Evolutionary conservation across 2,329 filamentous ascomycete genomes (phyloP).

Genomic region (Amauroascus verrucosus): DNA sequence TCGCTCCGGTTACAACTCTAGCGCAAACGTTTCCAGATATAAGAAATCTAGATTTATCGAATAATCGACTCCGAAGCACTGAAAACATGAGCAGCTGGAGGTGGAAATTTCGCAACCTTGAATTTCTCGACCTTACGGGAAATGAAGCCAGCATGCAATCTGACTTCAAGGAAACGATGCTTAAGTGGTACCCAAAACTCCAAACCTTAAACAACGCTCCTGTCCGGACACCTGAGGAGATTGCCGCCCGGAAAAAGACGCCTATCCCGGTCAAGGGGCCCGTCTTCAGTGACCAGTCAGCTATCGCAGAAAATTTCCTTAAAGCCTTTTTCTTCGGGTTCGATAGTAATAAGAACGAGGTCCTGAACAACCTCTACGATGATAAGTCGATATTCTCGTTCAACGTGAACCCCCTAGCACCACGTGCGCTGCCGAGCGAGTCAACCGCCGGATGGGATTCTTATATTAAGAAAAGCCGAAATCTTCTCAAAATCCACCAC

Average conservation of each 20-base stretch:
- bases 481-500: constrained; percentile 60
- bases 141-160: constrained; percentile 61
- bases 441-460: constrained; percentile 49
- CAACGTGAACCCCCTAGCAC: constrained; percentile 55
- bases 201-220: constrained; percentile 64
- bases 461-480: constrained; percentile 70
- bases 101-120: constrained; percentile 63
- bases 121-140: constrained; percentile 67
- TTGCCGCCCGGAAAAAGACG: constrained; percentile 45
- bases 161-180: constrained; percentile 56
- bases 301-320: constrained; percentile 66
- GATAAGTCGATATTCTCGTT: constrained; percentile 63
- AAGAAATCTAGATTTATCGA: constrained; percentile 77
- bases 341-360: constrained; percentile 57
- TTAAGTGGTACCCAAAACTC: constrained; percentile 74
- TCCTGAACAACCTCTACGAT: constrained; percentile 64
- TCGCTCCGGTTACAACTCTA: constrained; percentile 62
- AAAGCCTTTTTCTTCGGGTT: constrained; percentile 63
- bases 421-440: constrained; percentile 43
- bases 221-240: constrained; percentile 62
- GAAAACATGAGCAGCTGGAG: constrained; percentile 65
- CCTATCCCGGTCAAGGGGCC: constrained; percentile 54
- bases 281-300: constrained; percentile 62
- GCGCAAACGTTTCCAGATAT: constrained; percentile 73
- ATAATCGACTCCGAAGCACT: constrained; percentile 64